Base-by-base conservation (phyloP, 2,329 filamentous ascomycete species). In the Gremmenia infestans region DNA sequence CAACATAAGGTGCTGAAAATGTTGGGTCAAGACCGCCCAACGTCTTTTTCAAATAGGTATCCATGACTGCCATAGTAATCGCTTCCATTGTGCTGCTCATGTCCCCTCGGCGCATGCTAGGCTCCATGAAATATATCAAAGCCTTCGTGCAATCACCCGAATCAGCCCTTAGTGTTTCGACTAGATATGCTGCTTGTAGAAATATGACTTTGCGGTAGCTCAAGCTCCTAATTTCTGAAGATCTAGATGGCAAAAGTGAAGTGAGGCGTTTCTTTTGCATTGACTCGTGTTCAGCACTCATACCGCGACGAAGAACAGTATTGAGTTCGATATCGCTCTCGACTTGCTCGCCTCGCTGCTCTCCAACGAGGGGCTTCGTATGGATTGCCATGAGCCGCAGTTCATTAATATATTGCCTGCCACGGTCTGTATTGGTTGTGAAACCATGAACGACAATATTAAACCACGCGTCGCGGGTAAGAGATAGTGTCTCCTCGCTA, bases 271-370 rank as follows among this genome's bases (percentile, higher is more conserved):
- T 89, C 76, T 95, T 97, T 69, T 96, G 91, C 60, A 88, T 82
- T 2, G 84, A 74, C 53, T 91, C 86, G 59, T 92, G 85, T 32
- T 93, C 88, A 5, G 86, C 82, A 60, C 85, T 90, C 77, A 91
- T 89, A 17, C 92, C 93, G 58, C 94, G 84, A 57, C 93, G 86
- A 50, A 99, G 78, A 17, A 97, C 88, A 0, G 91, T 96, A 68
- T 99, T 97, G 42, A 99, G 81, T 68, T 99, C 94, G 54, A 99
- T 93, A 63, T 97, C 94, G 70, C 92, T 97, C 72, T 99, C 94
- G 9, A 94, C 81, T 68, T 95, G 87, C 64, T 96, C 92, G 32
- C 90, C 88, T 56, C 91, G 85, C 69, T 95, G 89, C 68, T 96
- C 91, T 2, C 92, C 85, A 35, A 99, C 88, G 53, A 99, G 75